Evolutionary conservation across 225 moss, liverwort and hornwort genomes (phyloP).

Genomic region (Antitrichia curtipendula): DNA sequence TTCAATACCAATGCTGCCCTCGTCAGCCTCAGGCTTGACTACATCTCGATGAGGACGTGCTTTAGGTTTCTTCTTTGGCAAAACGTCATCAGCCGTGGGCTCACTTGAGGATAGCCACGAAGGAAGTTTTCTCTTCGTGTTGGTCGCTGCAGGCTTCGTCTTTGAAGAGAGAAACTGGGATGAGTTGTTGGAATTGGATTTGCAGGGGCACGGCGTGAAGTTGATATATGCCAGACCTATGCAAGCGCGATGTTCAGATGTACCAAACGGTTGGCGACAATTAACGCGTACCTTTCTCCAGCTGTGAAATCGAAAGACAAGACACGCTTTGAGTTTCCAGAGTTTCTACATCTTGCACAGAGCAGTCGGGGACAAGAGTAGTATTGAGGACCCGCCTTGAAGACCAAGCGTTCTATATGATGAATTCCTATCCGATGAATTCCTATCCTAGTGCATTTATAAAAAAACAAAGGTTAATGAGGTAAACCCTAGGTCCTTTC

Average conservation of each 20-base stretch:
- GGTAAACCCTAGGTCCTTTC: background rate
- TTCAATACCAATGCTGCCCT: background rate
- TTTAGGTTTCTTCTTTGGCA: conserved; percentile 1
- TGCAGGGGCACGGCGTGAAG: conserved; percentile 5
- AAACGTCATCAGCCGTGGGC: background rate
- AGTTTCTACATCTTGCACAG: background rate
- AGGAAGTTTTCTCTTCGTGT: conserved; percentile 12
- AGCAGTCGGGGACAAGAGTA: background rate
- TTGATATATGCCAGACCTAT: conserved; percentile 17
- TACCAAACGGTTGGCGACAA: conserved; percentile 28
- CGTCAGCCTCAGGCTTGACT: background rate
- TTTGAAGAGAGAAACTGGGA: background rate
- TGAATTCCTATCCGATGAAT: background rate
- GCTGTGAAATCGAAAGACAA: background rate
- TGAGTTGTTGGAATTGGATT: background rate
- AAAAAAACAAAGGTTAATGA: background rate
- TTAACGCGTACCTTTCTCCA: conserved; percentile 24
- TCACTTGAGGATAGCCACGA: conserved; percentile 17
- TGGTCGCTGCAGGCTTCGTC: background rate
- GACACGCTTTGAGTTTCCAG: background rate
- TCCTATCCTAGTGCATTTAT: background rate
- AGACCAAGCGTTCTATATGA: background rate
- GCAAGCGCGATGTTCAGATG: conserved; percentile 18
- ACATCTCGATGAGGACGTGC: background rate
- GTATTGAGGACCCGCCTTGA: background rate